A percentile compares a stretch with the other conserved stretches of the same genome.
Evolutionary conservation across 176 grass and related monocot species (phyloP).

Genomic region (Oryza glaberrima): DNA sequence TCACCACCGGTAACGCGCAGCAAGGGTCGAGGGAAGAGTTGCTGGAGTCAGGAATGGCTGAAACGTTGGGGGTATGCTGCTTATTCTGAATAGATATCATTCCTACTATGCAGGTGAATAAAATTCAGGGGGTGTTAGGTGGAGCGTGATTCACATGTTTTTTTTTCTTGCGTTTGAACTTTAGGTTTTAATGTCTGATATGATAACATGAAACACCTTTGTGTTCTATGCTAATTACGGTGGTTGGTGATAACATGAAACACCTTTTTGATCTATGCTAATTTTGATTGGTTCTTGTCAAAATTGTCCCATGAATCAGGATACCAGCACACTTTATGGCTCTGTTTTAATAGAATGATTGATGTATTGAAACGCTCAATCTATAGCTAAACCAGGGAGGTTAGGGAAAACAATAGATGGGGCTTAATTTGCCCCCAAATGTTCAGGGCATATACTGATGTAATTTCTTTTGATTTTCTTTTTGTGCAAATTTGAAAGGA

Average conservation of each 20-base stretch:
- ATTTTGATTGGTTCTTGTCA: not conserved
- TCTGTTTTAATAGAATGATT: not conserved
- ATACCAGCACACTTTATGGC: not conserved
- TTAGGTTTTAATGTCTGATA: not conserved
- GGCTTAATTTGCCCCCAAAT: not conserved
- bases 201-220: not conserved
- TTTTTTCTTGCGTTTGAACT: not conserved
- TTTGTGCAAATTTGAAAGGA: not conserved
- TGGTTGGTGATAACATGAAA: not conserved
- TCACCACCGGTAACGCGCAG: constrained; percentile 51
- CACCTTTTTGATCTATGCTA: constrained; percentile 2
- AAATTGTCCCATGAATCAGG: not conserved
- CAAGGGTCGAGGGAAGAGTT: constrained; percentile 77
- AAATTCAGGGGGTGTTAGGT: not conserved
- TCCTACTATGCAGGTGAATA: not conserved
- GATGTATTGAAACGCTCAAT: constrained; percentile 14
- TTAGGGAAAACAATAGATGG: not conserved
- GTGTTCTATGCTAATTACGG: not conserved
- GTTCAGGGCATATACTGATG: not conserved
- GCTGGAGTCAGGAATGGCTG: constrained; percentile 82
- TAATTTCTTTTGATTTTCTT: not conserved
- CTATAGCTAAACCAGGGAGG: not conserved
- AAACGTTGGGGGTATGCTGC: constrained; percentile 66
- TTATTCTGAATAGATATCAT: constrained; percentile 11
- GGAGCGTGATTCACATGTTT: not conserved